Percentiles rank a stretch among this genome's conserved stretches.
Evolutionary conservation across 495 filamentous ascomycete species (phyloP).

Genomic region (Daldinia concentrica): DNA sequence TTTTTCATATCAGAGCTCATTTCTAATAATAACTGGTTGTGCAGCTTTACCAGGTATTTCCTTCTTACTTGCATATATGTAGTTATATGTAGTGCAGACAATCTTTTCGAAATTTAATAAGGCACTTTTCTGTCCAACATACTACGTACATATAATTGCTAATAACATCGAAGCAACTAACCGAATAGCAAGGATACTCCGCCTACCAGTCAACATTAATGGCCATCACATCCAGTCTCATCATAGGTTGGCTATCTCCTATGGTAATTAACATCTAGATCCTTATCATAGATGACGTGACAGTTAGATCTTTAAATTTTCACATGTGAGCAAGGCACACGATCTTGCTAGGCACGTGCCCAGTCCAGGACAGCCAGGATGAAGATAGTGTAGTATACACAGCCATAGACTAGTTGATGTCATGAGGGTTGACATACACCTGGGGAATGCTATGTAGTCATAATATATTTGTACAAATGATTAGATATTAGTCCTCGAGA

Average conservation of each 20-base stretch:
- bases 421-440: conserved; percentile 24
- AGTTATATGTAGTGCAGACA: neutral
- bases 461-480: neutral
- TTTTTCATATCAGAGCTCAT: neutral
- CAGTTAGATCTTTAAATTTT: neutral
- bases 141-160: neutral
- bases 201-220: neutral
- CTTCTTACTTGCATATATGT: conserved; percentile 7
- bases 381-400: too few relatives aligned
- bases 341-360: conserved; percentile 35
- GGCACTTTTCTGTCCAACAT: neutral
- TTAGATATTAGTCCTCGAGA: neutral
- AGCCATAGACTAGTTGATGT: conserved; percentile 32
- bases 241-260: neutral
- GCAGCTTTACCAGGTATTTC: neutral
- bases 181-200: neutral
- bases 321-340: conserved; percentile 29
- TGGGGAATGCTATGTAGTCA: conserved; percentile 2
- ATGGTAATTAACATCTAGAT: conserved; percentile 2
- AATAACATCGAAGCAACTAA: neutral
- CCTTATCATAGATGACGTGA: conserved; percentile 2
- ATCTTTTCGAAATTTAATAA: neutral
- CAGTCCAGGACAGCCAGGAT: neutral
- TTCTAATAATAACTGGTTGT: neutral
- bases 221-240: neutral